Percentiles rank a stretch among this genome's conserved stretches.
phyloP scores from a whole-genome alignment of 1,284 basidiomycete genomes.

The Malassezia furfur region DNA sequence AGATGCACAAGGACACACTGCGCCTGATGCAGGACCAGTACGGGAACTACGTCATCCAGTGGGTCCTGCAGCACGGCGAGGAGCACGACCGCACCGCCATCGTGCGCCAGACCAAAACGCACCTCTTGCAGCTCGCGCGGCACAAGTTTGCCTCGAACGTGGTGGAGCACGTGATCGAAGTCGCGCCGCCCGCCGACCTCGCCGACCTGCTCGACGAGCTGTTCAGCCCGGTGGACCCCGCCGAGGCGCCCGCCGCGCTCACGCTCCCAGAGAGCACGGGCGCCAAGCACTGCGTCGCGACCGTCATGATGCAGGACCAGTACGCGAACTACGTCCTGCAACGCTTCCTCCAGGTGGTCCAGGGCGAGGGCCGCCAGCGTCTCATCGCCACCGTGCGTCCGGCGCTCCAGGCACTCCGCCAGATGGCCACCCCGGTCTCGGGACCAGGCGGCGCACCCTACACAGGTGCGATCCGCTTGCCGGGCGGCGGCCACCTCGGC shows the following conservation, averaged over 20 bases:
- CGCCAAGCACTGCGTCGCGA: constrained; percentile 19
- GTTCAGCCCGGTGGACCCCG: constrained; percentile 51
- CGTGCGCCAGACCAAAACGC: constrained; percentile 64
- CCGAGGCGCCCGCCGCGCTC: not conserved
- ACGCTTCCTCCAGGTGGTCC: constrained; percentile 38
- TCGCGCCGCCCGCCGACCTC: constrained; percentile 59
- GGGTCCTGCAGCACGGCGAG: constrained; percentile 72
- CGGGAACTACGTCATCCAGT: constrained; percentile 85
- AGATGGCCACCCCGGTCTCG: not conserved
- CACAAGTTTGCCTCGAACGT: constrained; percentile 98
- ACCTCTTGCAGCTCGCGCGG: constrained; percentile 57
- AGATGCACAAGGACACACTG: constrained; percentile 63
- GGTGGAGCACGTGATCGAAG: constrained; percentile 78
- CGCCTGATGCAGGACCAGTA: constrained; percentile 50
- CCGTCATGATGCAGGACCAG: constrained; percentile 75
- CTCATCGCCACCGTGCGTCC: constrained; percentile 25
- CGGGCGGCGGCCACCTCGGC: constrained; percentile 12
- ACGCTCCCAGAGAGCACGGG: not conserved
- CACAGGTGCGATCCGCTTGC: constrained; percentile 11
- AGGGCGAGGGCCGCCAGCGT: constrained; percentile 20
- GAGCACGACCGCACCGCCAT: constrained; percentile 63
- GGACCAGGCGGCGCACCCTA: not conserved
- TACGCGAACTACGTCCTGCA: constrained; percentile 58
- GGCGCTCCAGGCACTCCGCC: constrained; percentile 20
- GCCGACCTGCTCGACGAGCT: constrained; percentile 70